Base-by-base conservation (phyloP, 495 filamentous ascomycete genomes). In the Astrothelium macrocarpum region DNA sequence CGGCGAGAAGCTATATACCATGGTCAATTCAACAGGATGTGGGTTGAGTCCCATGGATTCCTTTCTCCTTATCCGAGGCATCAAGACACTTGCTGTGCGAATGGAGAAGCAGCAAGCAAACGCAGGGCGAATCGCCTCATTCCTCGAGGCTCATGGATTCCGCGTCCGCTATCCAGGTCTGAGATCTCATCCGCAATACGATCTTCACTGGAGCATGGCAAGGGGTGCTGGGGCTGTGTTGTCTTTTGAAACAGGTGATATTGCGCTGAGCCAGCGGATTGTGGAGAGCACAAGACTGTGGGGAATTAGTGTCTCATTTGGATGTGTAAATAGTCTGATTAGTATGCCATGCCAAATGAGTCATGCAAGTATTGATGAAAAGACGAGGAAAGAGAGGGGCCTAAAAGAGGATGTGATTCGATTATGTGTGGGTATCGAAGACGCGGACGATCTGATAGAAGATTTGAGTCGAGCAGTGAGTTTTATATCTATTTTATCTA, bases 311-410 rank as follows among this genome's bases (percentile, higher is more conserved):
- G 94, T 98, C 61, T 94, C 89, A 68, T 98, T 98, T 73, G 94
- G 94, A 39, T 97, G 95, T 75, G 95, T 98, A 53, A 98, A 98
- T 76, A 94, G 89, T 77, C 74, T 98, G 75, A 98, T 98, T 75
- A 96, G 91, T 76, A 96, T 98, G 94, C 94, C 94, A 12, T 98
- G 94, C 71, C 90, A 89, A 65, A 98, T 98, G 94, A 97, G 95
- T 75, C 94, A 98, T 78, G 94, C 94, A 25, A 96, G 91, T 72
- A 98, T 98, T 73, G 95, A 97, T 74, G 89, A 88, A 65, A 93
- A 94, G 80, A 96, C 92, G 63, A 81, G 94, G 69, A 78, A 82
- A 71, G 93, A 98, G 77, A 81, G 94, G 67, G 85, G 87, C 59
- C 87, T 98, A 84, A 94, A 94, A 20, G 94, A 98, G 76, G 94